Evolutionary conservation across 306 rosid species (phyloP), one percentile per base, ranked within the genome.

Genomic region (Rubus idaeus): DNA sequence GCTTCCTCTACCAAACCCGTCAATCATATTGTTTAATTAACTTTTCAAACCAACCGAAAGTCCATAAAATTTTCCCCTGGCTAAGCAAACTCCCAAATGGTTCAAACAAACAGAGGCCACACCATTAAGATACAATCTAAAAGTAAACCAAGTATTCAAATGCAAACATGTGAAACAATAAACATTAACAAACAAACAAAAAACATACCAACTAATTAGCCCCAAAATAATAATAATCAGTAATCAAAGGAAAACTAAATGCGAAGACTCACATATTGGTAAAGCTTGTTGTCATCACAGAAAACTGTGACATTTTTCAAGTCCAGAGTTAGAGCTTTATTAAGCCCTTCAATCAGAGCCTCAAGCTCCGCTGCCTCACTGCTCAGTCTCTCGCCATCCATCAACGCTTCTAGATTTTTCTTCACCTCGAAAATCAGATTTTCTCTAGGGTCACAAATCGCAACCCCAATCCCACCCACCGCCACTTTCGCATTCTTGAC

Each of bases 381-480:
- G 40, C 65, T 58, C 16, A 58, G 0, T 3, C 2, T 42, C 23
- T n/a, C 16, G 1, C 79, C 77, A 18, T 71, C 81, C 26, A 35
- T 50, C 18, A 70, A 4, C 6, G 44, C 75, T 49, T 80, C 85
- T 35, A 86, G 8, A 69, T 82, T 85, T 72, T 78, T 83, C 72
- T 23, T 83, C 2, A 58, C 62, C 50, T 82, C 86, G 50, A 84
- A 60, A 41, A 89, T 37, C 39, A 83, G 37, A 68, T 67, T 67
- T 64, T 77, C 82, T 26, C 26, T 73, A 11, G 61, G 57, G 75
- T 89, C 85, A 47, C 84, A 84, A 44, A 89, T 68, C 12, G 84
- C 88, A n/a, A 88, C 61, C 58, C 90, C 87, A 70, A 69, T 30
- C 5, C 84, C 79, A 9, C 77, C 86, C 71, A 82, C 86, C 39